phyloP scores from a whole-genome alignment of 148 eudicot genomes.

The Vaccinium myrtillus region DNA sequence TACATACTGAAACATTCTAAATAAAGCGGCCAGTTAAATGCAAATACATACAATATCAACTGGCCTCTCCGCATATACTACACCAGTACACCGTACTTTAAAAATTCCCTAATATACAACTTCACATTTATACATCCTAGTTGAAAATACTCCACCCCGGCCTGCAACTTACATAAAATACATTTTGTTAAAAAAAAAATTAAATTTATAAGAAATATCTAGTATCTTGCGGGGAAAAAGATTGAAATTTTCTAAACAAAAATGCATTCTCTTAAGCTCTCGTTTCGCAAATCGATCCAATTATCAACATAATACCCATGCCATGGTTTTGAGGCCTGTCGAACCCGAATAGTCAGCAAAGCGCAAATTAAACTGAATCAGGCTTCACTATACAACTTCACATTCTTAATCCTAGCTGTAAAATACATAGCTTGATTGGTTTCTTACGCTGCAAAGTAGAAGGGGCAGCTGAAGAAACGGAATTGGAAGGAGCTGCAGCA shows the following conservation, averaged over 20 bases:
- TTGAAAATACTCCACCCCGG: background rate
- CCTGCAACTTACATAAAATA: background rate
- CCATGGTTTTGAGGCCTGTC: no score
- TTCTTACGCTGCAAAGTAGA: slow-evolving; percentile 59
- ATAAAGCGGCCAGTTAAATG: background rate
- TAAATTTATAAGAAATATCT: background rate
- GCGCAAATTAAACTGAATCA: no score
- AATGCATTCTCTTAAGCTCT: background rate
- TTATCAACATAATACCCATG: no score
- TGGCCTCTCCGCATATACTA: background rate
- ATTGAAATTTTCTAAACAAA: background rate
- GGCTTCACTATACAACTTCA: background rate
- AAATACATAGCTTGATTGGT: background rate
- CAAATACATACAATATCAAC: background rate
- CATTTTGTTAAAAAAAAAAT: background rate
- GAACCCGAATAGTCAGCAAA: no score
- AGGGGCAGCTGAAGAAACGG: slow-evolving; percentile 43
- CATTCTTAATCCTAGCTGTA: background rate
- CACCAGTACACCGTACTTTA: background rate
- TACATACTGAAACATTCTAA: no score
- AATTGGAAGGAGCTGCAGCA: slow-evolving; percentile 49
- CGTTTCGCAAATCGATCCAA: background rate
- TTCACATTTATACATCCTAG: background rate
- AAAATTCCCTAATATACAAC: background rate
- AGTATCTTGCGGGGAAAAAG: background rate